A percentile compares a stretch with the other conserved stretches of the same genome.
Conservation (phyloP, 495 filamentous ascomycete genomes). For the Aspergillus campestris region DNA sequence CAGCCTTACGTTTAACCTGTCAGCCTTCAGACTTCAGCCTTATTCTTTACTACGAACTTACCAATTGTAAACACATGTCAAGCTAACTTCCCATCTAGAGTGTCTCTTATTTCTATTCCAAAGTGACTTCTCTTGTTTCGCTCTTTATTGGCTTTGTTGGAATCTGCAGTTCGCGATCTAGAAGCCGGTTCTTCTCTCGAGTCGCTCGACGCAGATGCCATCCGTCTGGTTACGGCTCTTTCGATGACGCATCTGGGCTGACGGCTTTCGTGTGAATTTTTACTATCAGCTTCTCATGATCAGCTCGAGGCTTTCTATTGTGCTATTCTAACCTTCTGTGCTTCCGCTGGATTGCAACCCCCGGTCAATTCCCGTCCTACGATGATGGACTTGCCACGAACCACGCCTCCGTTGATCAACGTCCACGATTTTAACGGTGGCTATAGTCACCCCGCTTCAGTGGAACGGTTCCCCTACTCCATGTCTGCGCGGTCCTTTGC, state of each 20-base stretch:
- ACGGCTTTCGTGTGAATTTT: background rate
- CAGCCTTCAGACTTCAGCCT: too few species aligned
- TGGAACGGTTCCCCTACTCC: constrained; percentile 12
- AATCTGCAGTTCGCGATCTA: background rate
- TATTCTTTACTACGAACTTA: too few species aligned
- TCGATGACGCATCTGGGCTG: background rate
- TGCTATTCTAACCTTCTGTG: too few species aligned
- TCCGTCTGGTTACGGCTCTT: background rate
- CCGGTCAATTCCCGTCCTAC: background rate
- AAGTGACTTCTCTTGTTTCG: background rate
- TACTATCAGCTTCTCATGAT: background rate
- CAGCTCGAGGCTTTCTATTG: background rate
- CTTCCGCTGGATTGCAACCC: background rate
- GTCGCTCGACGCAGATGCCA: background rate
- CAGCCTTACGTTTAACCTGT: too few species aligned
- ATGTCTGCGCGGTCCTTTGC: constrained; percentile 30
- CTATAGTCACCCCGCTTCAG: constrained; percentile 14
- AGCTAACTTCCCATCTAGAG: too few species aligned
- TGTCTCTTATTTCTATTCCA: background rate
- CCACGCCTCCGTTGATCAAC: constrained; percentile 45
- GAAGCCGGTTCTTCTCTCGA: constrained; percentile 16
- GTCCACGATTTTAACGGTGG: constrained; percentile 42
- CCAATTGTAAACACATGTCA: too few species aligned
- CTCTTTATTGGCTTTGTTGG: background rate
- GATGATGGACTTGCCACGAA: constrained; percentile 49